These are phyloP conservation scores for Conoideocrella luteorostrata DNA, from an alignment of 2,329 filamentous ascomycete species.

Conservation along the genomic window DNA sequence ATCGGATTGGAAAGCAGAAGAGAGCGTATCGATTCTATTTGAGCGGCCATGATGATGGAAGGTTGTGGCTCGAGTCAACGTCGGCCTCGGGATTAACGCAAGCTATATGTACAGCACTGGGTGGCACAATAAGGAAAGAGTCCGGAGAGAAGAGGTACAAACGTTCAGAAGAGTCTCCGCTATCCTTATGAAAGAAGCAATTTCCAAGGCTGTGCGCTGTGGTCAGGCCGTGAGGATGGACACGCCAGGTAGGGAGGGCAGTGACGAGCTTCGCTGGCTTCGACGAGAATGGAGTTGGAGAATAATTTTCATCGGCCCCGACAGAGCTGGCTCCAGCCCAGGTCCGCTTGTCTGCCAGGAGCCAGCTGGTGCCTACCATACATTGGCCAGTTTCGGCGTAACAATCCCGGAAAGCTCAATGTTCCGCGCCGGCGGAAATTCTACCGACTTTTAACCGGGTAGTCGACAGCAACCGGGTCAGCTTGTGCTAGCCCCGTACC, in stretches of 20 bases:
- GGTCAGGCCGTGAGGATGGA: constrained; percentile 15
- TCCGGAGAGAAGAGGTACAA: background rate
- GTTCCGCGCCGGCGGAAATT: too few species aligned
- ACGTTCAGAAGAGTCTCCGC: constrained; percentile 9
- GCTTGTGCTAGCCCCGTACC: too few species aligned
- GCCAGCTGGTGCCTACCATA: background rate
- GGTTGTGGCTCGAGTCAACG: constrained; percentile 15
- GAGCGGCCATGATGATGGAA: constrained; percentile 43
- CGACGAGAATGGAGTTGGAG: constrained; percentile 16
- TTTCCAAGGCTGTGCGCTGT: constrained; percentile 17
- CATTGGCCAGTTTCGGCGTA: background rate
- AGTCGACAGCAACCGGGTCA: too few species aligned
- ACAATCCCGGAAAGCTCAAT: too few species aligned
- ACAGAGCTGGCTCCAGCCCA: constrained; percentile 2
- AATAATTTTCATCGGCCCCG: constrained; percentile 29
- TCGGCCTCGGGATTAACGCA: constrained; percentile 15
- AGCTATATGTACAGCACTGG: too few species aligned
- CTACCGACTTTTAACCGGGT: too few species aligned
- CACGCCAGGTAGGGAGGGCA: constrained; percentile 22
- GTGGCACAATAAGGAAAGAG: background rate
- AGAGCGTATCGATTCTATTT: constrained; percentile 47
- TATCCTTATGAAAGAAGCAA: constrained; percentile 8
- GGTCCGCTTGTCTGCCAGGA: background rate
- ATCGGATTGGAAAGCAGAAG: constrained; percentile 71
- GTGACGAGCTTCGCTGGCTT: constrained; percentile 24